Conservation (phyloP, 2,329 filamentous ascomycete genomes). For the Paramyrothecium sp. region DNA sequence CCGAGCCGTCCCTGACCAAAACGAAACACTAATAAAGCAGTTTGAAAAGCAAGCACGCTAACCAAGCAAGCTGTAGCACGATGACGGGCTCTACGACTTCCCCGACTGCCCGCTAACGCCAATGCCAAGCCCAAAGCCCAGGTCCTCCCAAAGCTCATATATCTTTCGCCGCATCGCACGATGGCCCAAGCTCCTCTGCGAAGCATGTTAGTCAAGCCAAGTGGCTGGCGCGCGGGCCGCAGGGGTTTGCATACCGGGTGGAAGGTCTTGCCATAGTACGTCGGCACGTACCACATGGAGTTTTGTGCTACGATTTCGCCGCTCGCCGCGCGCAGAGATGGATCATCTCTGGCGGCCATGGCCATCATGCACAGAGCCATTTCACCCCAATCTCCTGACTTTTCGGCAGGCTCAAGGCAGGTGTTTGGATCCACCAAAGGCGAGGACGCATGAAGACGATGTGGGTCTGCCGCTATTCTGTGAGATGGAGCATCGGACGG, state of each 20-base stretch:
- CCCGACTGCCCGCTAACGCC: neutral
- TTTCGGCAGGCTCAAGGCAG: slow-evolving; percentile 31
- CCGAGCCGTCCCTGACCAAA: no score
- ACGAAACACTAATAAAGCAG: no score
- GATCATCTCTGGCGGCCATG: slow-evolving; percentile 32
- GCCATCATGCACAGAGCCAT: slow-evolving; percentile 44
- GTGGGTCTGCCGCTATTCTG: neutral
- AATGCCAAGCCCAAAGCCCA: neutral
- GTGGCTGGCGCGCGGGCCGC: neutral
- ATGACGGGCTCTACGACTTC: no score
- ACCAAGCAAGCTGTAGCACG: no score
- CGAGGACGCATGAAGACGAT: slow-evolving; percentile 24
- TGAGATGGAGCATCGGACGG: neutral
- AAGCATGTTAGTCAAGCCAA: neutral
- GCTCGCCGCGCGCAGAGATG: slow-evolving; percentile 26
- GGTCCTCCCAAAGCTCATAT: slow-evolving; percentile 18
- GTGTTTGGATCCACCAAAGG: slow-evolving; percentile 32
- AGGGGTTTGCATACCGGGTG: slow-evolving; percentile 33
- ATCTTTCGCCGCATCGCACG: slow-evolving; percentile 27
- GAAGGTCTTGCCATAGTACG: slow-evolving; percentile 44
- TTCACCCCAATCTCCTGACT: slow-evolving; percentile 40
- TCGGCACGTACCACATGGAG: slow-evolving; percentile 46
- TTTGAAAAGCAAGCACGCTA: no score
- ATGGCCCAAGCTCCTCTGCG: slow-evolving; percentile 34
- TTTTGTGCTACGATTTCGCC: slow-evolving; percentile 23